These are phyloP conservation scores for Hibiscus mutabilis DNA, from an alignment of 345 rosid species.

Conservation along the genomic window DNA sequence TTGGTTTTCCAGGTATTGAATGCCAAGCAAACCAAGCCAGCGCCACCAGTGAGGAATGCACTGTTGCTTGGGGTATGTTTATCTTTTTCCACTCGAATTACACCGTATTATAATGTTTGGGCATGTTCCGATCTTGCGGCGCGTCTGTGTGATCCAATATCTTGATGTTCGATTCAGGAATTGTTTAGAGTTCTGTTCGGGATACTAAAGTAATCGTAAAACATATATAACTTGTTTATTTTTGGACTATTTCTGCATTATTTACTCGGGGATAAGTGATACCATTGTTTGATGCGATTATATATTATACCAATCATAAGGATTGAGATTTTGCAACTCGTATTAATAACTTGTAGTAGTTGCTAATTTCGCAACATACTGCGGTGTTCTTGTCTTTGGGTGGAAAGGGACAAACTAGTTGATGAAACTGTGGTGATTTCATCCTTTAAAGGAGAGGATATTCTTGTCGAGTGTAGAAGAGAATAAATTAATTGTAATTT, in stretches of 20 bases:
- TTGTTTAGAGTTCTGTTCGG: too few species aligned
- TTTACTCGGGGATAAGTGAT: too few species aligned
- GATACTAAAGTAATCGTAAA: background rate
- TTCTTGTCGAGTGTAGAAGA: background rate
- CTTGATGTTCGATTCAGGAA: too few species aligned
- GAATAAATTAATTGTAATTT: background rate
- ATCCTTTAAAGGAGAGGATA: background rate
- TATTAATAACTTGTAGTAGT: too few species aligned
- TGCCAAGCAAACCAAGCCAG: constrained; percentile 98
- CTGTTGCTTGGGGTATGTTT: constrained; percentile 91
- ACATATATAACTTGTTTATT: background rate
- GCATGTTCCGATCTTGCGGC: background rate
- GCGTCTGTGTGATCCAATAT: too few species aligned
- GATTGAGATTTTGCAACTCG: too few species aligned
- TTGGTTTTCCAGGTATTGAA: constrained; percentile 59
- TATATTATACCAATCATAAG: too few species aligned
- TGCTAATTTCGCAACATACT: background rate
- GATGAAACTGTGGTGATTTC: too few species aligned
- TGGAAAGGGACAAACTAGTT: too few species aligned
- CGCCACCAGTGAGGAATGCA: constrained; percentile 95
- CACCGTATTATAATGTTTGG: background rate
- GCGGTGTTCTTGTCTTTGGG: background rate
- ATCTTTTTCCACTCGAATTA: background rate
- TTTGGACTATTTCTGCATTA: background rate
- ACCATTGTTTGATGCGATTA: too few species aligned